These are phyloP conservation scores for Trichoderma lentiforme DNA, from an alignment of 2,329 filamentous ascomycete species.

Conservation along the genomic window DNA sequence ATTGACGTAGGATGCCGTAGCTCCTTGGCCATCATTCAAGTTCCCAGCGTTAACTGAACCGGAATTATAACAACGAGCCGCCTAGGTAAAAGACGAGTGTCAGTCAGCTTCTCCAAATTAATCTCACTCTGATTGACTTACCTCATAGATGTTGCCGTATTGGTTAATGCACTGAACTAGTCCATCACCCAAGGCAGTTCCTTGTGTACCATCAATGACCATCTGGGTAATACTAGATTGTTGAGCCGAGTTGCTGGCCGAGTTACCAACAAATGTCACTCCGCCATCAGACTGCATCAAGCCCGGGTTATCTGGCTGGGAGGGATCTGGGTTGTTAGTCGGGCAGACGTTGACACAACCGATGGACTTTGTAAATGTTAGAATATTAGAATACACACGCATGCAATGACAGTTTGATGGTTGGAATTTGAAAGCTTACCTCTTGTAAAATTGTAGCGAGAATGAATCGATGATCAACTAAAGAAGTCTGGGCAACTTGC, in stretches of 20 bases:
- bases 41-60: conserved; percentile 23
- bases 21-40: conserved; percentile 21
- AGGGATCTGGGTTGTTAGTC: conserved; percentile 33
- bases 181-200: conserved; percentile 41
- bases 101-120: not conserved
- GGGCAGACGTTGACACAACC: conserved; percentile 42
- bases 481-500: conserved; percentile 2
- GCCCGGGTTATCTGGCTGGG: conserved; percentile 36
- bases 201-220: conserved; percentile 41
- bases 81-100: not conserved
- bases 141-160: conserved; percentile 5
- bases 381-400: not conserved
- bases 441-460: conserved; percentile 12
- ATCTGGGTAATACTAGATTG: conserved; percentile 28
- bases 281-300: conserved; percentile 40
- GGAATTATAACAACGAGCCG: conserved; percentile 23
- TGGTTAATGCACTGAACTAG: conserved; percentile 25
- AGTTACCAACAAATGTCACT: conserved; percentile 28
- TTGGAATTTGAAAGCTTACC: not conserved
- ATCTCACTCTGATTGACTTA: not conserved
- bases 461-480: conserved; percentile 9
- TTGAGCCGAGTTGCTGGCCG: conserved; percentile 31
- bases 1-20: conserved; percentile 21
- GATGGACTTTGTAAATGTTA: conserved; percentile 33
- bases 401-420: not conserved